Percentiles rank a stretch among this genome's conserved stretches.
phyloP scores from a whole-genome alignment of 371 early-diverging fungal species.

The Dichotomocladium elegans region DNA sequence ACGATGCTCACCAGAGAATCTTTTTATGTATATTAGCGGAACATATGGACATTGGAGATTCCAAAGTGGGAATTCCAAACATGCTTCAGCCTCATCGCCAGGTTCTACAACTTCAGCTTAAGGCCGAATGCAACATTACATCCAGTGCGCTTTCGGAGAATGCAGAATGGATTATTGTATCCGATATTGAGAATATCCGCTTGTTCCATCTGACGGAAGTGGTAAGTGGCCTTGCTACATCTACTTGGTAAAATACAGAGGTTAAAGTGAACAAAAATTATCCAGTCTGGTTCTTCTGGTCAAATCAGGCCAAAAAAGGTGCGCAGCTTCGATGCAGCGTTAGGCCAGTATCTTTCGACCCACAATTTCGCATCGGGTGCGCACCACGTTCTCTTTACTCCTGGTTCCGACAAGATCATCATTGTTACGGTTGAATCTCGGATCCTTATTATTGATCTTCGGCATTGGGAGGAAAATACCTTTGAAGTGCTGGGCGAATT shows the following conservation, averaged over 20 bases:
- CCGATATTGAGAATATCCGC: slow-evolving; percentile 72
- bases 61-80: slow-evolving; percentile 1
- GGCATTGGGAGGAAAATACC: slow-evolving; percentile 45
- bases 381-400: slow-evolving; percentile 64
- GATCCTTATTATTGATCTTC: slow-evolving; percentile 60
- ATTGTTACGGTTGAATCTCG: slow-evolving; percentile 64
- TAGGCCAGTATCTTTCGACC: slow-evolving; percentile 27
- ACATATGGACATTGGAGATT: background rate
- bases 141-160: slow-evolving; percentile 78
- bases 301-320: slow-evolving; percentile 51
- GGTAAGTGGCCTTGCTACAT: slow-evolving; percentile 20
- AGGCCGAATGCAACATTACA: slow-evolving; percentile 59
- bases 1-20: background rate
- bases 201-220: slow-evolving; percentile 64
- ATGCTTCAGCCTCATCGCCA: slow-evolving; percentile 61
- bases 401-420: slow-evolving; percentile 61
- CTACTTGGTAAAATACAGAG: too few relatives aligned
- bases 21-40: background rate
- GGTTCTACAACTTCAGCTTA: slow-evolving; percentile 60
- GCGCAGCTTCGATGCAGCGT: slow-evolving; percentile 38
- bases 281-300: slow-evolving; percentile 9
- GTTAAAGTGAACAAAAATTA: too few relatives aligned
- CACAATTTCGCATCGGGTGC: slow-evolving; percentile 45
- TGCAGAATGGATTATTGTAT: slow-evolving; percentile 81
- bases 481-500: slow-evolving; percentile 58